phyloP scores from a whole-genome alignment of 352 stramenopile species.

The Peronospora tabacina region DNA sequence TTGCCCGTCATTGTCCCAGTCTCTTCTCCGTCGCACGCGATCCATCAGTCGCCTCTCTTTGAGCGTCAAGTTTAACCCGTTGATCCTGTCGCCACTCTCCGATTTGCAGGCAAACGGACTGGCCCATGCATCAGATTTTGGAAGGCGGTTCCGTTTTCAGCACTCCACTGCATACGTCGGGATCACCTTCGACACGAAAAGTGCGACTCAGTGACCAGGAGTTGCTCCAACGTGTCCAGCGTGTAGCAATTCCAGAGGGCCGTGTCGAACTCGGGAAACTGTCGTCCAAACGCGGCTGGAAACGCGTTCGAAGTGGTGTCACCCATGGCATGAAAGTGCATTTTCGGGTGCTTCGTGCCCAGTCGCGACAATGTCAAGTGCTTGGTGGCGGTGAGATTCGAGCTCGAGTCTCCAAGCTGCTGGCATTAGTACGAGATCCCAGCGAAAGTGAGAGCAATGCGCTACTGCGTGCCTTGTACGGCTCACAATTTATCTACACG shows the following conservation, averaged over 20 bases:
- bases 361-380: conserved; percentile 19
- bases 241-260: conserved; percentile 14
- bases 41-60: no score
- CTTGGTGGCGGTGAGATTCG: conserved; percentile 20
- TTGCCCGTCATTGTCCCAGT: neutral
- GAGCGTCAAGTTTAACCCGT: neutral
- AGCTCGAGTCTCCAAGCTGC: conserved; percentile 13
- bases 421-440: conserved; percentile 20
- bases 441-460: conserved; percentile 35
- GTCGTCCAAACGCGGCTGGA: conserved; percentile 22
- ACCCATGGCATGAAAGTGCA: conserved; percentile 15
- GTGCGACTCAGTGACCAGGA: conserved; percentile 25
- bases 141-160: conserved; percentile 4
- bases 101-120: conserved; percentile 17
- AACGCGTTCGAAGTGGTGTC: conserved; percentile 13
- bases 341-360: conserved; percentile 7
- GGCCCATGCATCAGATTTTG: conserved; percentile 12
- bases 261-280: conserved; percentile 10
- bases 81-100: conserved; percentile 18
- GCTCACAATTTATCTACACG: conserved; percentile 34
- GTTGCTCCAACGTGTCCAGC: conserved; percentile 23
- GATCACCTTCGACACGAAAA: conserved; percentile 21
- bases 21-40: neutral
- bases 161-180: conserved; percentile 4
- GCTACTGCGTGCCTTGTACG: conserved; percentile 21